These are phyloP conservation scores for Cladosporium colombiae DNA, from an alignment of 2,329 filamentous ascomycete genomes.

Conservation along the genomic window DNA sequence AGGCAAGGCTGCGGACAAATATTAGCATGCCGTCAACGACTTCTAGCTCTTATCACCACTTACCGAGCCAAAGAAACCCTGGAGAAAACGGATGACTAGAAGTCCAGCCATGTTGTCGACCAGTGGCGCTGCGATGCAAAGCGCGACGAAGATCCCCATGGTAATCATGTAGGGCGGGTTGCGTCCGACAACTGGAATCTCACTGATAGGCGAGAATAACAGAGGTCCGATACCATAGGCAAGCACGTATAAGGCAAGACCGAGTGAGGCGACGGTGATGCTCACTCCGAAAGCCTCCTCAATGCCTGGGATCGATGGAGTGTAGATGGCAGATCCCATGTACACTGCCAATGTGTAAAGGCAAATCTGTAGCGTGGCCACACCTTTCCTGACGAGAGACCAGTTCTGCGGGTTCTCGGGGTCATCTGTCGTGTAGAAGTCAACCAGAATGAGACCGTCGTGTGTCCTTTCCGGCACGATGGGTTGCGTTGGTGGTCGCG, in stretches of 20 bases:
- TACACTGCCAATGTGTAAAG: conserved; percentile 63
- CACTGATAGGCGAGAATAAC: conserved; percentile 65
- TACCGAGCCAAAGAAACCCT: conserved; percentile 63
- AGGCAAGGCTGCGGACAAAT: conserved; percentile 52
- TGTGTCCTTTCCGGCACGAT: conserved; percentile 52
- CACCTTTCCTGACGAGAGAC: conserved; percentile 32
- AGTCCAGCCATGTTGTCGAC: conserved; percentile 42
- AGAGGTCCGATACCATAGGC: conserved; percentile 65
- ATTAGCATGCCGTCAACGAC: background rate
- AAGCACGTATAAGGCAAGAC: conserved; percentile 63
- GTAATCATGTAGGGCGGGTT: conserved; percentile 69
- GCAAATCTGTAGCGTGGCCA: conserved; percentile 43
- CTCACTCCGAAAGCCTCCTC: conserved; percentile 56
- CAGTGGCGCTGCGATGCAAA: conserved; percentile 62
- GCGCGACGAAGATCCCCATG: conserved; percentile 67
- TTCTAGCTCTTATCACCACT: background rate
- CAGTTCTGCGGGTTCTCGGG: conserved; percentile 38
- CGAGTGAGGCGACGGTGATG: conserved; percentile 55
- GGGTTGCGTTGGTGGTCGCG: conserved; percentile 39
- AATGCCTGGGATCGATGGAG: conserved; percentile 47
- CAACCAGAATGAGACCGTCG: conserved; percentile 54
- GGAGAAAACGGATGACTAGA: conserved; percentile 62
- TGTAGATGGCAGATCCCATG: conserved; percentile 55
- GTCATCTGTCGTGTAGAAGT: conserved; percentile 46
- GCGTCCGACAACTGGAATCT: conserved; percentile 67